Base-by-base conservation (phyloP, 1,284 basidiomycete genomes). In the Ustilago loliicola region DNA sequence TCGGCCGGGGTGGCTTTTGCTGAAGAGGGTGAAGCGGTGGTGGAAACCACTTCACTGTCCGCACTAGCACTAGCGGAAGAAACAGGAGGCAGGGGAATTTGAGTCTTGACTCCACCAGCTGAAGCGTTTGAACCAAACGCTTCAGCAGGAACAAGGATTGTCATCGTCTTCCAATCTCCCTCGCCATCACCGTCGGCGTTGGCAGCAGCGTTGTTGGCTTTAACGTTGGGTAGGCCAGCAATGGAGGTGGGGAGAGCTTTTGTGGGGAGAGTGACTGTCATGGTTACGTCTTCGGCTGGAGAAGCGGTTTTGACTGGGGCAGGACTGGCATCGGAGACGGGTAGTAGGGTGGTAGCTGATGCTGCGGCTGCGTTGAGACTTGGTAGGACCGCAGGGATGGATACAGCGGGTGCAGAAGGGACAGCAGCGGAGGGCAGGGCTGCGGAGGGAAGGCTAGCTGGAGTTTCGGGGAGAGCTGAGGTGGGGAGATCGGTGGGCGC, bases 131-230 rank as follows among this genome's bases (percentile, higher is more conserved):
- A 27, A 29, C 67, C 64, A 32, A 76, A 76, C 1, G 73, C 73
- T 10, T 59, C 69, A 9, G 73, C 73, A 3, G 73, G 68, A 1
- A 77, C 73, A 1, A 77, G 47, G 62, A 77, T 77, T 7, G 69
- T 72, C 73, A 77, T 77, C n/a, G 73, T 77, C 52, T 65, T 64
- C 73, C 73, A 77, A 4, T 70, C 71, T 5, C 30, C 52, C 15
- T 57, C 60, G 10, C 50, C 69, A 11, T 62, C 51, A 29, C 29
- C 42, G 25, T 40, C 64, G 4, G 54, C 42, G 15, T 21, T 27
- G 23, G 27, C 56, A 5, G 50, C 53, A 38, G 25, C 53, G 23
- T 53, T 51, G 40, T 57, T 54, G 10, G 58, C 25, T 32, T 63
- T 66, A 60, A 53, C 55, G 34, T 66, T 62, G 32, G 61, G 34